A percentile compares a stretch with the other conserved stretches of the same genome.
Conservation (phyloP, 768 basidiomycete genomes). For the Lentinula sp. region DNA sequence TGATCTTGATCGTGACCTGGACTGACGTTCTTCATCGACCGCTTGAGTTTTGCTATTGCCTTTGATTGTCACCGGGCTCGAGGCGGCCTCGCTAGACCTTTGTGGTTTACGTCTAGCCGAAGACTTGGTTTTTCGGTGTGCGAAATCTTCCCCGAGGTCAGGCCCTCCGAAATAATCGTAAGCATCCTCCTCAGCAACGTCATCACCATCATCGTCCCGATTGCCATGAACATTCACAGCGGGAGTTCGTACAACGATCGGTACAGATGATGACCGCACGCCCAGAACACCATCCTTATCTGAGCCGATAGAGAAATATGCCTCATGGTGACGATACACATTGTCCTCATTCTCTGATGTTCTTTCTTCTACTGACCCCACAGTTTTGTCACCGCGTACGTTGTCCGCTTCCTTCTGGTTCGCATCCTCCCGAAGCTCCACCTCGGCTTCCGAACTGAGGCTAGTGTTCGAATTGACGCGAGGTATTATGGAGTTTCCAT, state of each 20-base stretch:
- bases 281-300: neutral
- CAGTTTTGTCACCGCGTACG: neutral
- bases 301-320: constrained; percentile 13
- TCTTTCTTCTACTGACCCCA: constrained; percentile 8
- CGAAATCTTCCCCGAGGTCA: constrained; percentile 48
- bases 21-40: constrained; percentile 13
- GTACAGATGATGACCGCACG: constrained; percentile 13
- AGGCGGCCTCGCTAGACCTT: neutral
- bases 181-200: constrained; percentile 27
- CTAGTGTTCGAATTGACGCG: neutral
- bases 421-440: constrained; percentile 1
- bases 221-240: constrained; percentile 9
- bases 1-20: constrained; percentile 27
- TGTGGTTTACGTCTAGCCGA: constrained; percentile 6
- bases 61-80: neutral
- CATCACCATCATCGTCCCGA: constrained; percentile 24
- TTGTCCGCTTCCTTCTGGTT: neutral
- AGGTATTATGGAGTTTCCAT: neutral
- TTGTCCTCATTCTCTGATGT: constrained; percentile 15
- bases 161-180: constrained; percentile 59
- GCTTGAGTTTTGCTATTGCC: neutral
- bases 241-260: constrained; percentile 14
- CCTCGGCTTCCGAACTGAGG: neutral
- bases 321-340: constrained; percentile 18
- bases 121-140: constrained; percentile 18